phyloP scores from a whole-genome alignment of 73 alveolate genomes.

The Paramecium biaurelia region DNA sequence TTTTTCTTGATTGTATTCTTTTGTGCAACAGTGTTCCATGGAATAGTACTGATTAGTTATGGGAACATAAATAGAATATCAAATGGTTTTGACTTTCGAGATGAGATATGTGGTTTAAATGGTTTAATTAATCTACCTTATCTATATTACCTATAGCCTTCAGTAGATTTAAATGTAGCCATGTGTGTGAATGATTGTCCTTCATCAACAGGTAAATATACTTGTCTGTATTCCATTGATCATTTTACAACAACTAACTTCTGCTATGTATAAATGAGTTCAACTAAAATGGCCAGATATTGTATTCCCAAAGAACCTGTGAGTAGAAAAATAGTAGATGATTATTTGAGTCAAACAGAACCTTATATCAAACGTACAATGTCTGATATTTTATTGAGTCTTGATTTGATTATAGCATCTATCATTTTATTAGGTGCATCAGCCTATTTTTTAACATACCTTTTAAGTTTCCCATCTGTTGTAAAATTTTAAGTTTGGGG shows the following conservation, averaged over 20 bases:
- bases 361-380: conserved; percentile 16
- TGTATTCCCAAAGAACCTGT: conserved; percentile 23
- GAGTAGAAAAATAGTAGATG: not conserved
- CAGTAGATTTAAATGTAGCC: conserved; percentile 55
- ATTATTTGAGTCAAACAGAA: conserved; percentile 5
- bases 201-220: not conserved
- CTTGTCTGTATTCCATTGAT: conserved; percentile 32
- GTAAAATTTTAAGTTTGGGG: conserved; percentile 56
- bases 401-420: not conserved
- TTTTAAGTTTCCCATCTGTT: not conserved
- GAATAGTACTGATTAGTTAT: conserved; percentile 39
- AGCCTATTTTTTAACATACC: not conserved
- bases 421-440: not conserved
- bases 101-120: conserved; percentile 67
- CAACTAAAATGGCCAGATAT: not conserved
- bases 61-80: conserved; percentile 61
- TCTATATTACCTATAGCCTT: conserved; percentile 63
- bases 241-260: not conserved
- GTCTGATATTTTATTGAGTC: not conserved
- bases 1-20: conserved; percentile 28
- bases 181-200: conserved; percentile 69
- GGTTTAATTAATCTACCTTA: conserved; percentile 56
- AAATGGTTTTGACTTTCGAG: conserved; percentile 68
- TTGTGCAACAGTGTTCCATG: conserved; percentile 37
- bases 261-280: conserved; percentile 35